Conservation (phyloP, 2,329 filamentous ascomycete genomes). For the Pleurostoma richardsiae region DNA sequence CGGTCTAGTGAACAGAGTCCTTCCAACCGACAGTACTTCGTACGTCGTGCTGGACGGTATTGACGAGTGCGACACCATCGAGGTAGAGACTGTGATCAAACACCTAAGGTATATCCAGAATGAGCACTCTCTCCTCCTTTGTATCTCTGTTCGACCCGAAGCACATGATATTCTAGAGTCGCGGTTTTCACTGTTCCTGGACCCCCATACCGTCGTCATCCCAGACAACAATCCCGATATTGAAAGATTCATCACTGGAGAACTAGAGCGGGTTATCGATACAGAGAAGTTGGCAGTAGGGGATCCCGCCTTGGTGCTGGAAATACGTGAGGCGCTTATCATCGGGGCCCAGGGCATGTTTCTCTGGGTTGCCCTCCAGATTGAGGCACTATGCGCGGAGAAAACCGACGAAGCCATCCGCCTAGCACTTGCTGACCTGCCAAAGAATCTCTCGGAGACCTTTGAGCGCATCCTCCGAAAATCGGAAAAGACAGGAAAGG, state of each 20-base stretch:
- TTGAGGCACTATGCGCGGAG: constrained; percentile 24
- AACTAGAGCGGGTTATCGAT: constrained; percentile 7
- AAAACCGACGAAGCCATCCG: constrained; percentile 28
- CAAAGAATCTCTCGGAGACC: constrained; percentile 20
- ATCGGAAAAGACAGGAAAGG: constrained; percentile 7
- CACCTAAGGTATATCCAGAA: constrained; percentile 5
- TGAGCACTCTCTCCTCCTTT: constrained; percentile 4
- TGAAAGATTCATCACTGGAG: constrained; percentile 8
- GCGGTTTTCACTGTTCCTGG: constrained; percentile 2
- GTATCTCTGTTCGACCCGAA: constrained; percentile 7
- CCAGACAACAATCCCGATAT: constrained; percentile 19
- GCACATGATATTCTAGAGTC: background rate
- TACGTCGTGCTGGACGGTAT: constrained; percentile 25
- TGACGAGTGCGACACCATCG: constrained; percentile 17
- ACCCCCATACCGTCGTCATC: constrained; percentile 2
- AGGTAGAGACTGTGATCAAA: background rate
- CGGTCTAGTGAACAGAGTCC: too few relatives aligned
- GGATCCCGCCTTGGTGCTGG: constrained; percentile 10
- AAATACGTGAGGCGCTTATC: constrained; percentile 14
- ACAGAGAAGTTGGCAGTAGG: constrained; percentile 6
- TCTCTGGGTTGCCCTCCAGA: constrained; percentile 28
- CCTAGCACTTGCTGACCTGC: constrained; percentile 21
- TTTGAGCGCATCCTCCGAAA: constrained; percentile 23
- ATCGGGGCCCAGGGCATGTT: constrained; percentile 29
- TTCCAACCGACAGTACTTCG: too few relatives aligned